Percentiles rank a stretch among this genome's conserved stretches.
Evolutionary conservation across 2,329 filamentous ascomycete species (phyloP).

Genomic region (Cercospora sp.): DNA sequence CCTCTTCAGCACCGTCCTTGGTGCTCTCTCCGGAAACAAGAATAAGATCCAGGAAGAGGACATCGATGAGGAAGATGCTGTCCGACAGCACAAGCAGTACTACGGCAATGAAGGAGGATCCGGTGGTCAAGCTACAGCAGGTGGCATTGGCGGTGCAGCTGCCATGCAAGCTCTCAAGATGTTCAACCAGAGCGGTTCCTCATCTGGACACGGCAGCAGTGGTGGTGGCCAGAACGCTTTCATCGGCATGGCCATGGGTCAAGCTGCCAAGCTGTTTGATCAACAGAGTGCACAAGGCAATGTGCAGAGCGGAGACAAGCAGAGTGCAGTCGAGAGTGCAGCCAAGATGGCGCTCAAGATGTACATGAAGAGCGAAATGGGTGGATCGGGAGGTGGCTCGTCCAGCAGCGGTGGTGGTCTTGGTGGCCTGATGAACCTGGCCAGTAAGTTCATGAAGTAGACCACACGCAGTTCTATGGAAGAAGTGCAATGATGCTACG

Average conservation of each 20-base stretch:
- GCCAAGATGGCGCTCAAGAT: constrained; percentile 87
- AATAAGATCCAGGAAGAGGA: constrained; percentile 52
- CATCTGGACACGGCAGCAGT: constrained; percentile 33
- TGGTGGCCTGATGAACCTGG: constrained; percentile 57
- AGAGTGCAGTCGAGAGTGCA: constrained; percentile 74
- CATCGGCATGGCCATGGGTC: constrained; percentile 56
- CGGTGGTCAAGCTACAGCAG: constrained; percentile 47
- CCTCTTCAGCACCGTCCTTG: constrained; percentile 59
- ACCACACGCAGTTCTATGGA: background rate
- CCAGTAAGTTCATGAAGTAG: constrained; percentile 58
- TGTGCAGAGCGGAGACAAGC: constrained; percentile 63
- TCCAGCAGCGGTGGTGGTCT: constrained; percentile 37
- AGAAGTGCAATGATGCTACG: background rate
- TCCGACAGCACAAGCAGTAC: constrained; percentile 72
- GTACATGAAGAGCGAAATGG: constrained; percentile 75
- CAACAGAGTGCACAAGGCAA: constrained; percentile 58
- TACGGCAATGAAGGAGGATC: constrained; percentile 59
- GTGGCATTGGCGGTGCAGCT: constrained; percentile 64
- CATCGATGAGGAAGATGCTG: constrained; percentile 65
- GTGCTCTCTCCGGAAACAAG: constrained; percentile 57
- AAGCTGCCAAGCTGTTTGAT: constrained; percentile 76
- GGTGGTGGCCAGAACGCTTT: constrained; percentile 70
- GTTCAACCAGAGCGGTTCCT: constrained; percentile 53
- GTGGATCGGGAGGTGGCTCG: constrained; percentile 50
- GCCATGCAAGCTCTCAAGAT: constrained; percentile 80